Conservation (phyloP, 2,329 filamentous ascomycete species). For the Cladosporium sp. region DNA sequence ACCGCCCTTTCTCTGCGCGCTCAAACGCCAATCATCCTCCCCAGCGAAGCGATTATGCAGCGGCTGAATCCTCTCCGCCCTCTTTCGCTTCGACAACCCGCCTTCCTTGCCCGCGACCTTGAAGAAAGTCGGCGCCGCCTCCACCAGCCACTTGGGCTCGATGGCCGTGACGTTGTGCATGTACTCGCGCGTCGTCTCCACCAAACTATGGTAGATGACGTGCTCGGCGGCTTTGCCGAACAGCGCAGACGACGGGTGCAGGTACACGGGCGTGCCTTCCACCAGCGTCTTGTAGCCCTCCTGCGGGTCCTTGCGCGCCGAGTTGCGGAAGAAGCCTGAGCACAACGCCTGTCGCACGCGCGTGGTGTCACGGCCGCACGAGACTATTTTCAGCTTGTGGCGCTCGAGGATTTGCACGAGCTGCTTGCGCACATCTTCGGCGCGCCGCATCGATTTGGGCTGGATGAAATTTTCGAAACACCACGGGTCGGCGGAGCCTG, state of each 20-base stretch:
- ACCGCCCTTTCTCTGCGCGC: slow-evolving; percentile 79
- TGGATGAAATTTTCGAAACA: slow-evolving; percentile 99
- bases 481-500: slow-evolving; percentile 79
- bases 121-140: slow-evolving; percentile 98
- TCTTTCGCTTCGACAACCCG: slow-evolving; percentile 78
- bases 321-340: slow-evolving; percentile 91
- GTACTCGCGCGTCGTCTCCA: slow-evolving; percentile 95
- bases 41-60: slow-evolving; percentile 88
- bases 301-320: slow-evolving; percentile 88
- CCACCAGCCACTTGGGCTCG: slow-evolving; percentile 90
- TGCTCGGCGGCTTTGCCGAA: slow-evolving; percentile 97
- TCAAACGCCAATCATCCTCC: slow-evolving; percentile 93
- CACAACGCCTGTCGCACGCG: slow-evolving; percentile 87
- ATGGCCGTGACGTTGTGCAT: slow-evolving; percentile 94
- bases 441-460: slow-evolving; percentile 79
- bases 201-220: slow-evolving; percentile 88
- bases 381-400: slow-evolving; percentile 76
- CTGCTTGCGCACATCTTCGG: slow-evolving; percentile 89
- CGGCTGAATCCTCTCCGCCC: slow-evolving; percentile 91
- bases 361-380: slow-evolving; percentile 81
- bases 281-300: slow-evolving; percentile 98
- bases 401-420: slow-evolving; percentile 90
- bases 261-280: slow-evolving; percentile 89
- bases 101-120: slow-evolving; percentile 87
- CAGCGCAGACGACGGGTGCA: slow-evolving; percentile 86